Evolutionary conservation across 805 yeast genomes (phyloP), one percentile per base, ranked within the genome.

Genomic region (Candida gorgasii): DNA sequence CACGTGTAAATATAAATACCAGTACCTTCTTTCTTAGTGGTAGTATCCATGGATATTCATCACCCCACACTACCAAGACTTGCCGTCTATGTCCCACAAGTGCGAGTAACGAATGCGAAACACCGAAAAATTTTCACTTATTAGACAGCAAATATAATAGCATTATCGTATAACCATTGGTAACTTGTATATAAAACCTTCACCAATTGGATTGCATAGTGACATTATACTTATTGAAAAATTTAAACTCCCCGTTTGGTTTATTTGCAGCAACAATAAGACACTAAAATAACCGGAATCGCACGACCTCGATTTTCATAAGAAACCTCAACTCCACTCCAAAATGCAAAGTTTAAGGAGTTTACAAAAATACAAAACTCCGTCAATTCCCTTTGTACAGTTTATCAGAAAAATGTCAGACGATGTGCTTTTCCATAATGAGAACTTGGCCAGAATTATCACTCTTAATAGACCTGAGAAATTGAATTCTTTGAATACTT

Each of bases 401-500:
- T 14, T 20, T 24, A 36, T 36, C n/a, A 36, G 30, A 36, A 36
- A 24, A 26, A 36, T 36, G 39, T 24, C 39, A 27, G 72, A 63
- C 43, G 87, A 82, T 47, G 93, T 86, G 15, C 70, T 82, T 44
- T 86, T 86, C 63, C 58, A 72, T 45, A 74, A 79, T 53, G 67
- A 73, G 46, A 79, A 81, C 53, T 77, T 81, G 37, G 81, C 93
- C 9, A 79, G 97, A 48, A 67, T 86, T 27, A 71, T 90, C 52
- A 76, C 85, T 7, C 72, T 92, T 50, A 88, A 92, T 70, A 78
- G 98, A 46, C 83, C 90, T 16, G 60, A 72, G 42, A 92, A 92
- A 61, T 77, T 93, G 57, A 93, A 92, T 67, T 92, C 98, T 4
- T 72, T 92, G 52, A 85, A 80, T 61, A 69, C 78, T 18, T 77